These are phyloP conservation scores for Yarrowia deformans DNA, from an alignment of 805 yeast species.

Conservation along the genomic window DNA sequence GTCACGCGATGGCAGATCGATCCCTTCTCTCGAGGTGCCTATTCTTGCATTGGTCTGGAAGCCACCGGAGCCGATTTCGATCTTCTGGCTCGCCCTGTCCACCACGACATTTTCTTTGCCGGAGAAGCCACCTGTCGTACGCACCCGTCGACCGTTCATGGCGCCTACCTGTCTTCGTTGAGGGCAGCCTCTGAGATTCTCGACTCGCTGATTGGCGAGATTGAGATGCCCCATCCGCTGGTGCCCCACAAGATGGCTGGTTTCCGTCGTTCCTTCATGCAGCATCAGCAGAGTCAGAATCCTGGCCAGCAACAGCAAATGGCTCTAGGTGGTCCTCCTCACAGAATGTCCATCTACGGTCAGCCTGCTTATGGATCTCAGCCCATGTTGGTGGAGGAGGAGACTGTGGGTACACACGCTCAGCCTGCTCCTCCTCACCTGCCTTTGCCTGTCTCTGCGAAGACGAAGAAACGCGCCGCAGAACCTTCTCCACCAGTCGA, in stretches of 20 bases:
- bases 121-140: slow-evolving; percentile 56
- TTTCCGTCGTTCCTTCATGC: slow-evolving; percentile 24
- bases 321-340: slow-evolving; percentile 23
- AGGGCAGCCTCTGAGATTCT: slow-evolving; percentile 54
- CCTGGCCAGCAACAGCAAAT: slow-evolving; percentile 4
- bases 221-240: slow-evolving; percentile 52
- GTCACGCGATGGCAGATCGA: slow-evolving; percentile 81
- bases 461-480: slow-evolving; percentile 16
- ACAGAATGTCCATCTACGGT: slow-evolving; percentile 20
- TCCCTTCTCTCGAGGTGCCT: slow-evolving; percentile 81
- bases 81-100: slow-evolving; percentile 52
- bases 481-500: slow-evolving; percentile 34
- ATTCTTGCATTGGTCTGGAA: slow-evolving; percentile 56
- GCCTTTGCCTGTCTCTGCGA: slow-evolving; percentile 16
- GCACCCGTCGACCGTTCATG: slow-evolving; percentile 55
- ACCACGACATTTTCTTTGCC: slow-evolving; percentile 52
- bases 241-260: slow-evolving; percentile 44
- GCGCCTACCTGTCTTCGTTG: slow-evolving; percentile 55
- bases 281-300: slow-evolving; percentile 6
- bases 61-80: slow-evolving; percentile 56
- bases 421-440: slow-evolving; percentile 14
- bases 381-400: slow-evolving; percentile 33
- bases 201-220: slow-evolving; percentile 52
- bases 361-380: slow-evolving; percentile 21
- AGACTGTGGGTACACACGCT: not conserved